phyloP scores from a whole-genome alignment of 441 rosid genomes.

The Euphorbia corollata region DNA sequence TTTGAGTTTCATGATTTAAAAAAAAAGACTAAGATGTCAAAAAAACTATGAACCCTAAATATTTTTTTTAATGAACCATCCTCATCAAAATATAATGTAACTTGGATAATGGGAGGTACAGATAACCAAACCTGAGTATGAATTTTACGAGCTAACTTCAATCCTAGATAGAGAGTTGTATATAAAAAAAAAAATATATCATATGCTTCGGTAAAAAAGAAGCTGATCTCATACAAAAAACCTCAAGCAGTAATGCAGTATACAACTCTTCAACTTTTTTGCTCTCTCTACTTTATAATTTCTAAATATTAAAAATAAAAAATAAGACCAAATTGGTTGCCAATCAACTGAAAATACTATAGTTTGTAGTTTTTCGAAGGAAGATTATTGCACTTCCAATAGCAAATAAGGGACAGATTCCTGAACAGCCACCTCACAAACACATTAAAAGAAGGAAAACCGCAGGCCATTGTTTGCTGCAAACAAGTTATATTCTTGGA shows the following conservation, averaged over 20 bases:
- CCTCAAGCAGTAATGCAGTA: slow-evolving; percentile 28
- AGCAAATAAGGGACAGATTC: slow-evolving; percentile 31
- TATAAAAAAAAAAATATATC: no score
- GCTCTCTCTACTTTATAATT: slow-evolving; percentile 32
- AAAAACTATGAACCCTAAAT: no score
- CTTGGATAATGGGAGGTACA: no score
- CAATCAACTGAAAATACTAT: slow-evolving; percentile 34
- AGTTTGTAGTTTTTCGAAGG: slow-evolving; percentile 33
- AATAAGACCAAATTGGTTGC: slow-evolving; percentile 25
- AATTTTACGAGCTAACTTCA: not conserved
- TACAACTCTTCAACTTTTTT: slow-evolving; percentile 28
- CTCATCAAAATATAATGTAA: no score
- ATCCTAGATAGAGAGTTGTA: not conserved
- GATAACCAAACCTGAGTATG: no score
- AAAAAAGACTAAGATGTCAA: not conserved
- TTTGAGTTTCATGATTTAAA: no score
- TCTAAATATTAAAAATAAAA: slow-evolving; percentile 19
- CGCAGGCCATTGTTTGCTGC: slow-evolving; percentile 58
- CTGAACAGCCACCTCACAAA: slow-evolving; percentile 28
- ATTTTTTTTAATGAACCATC: no score
- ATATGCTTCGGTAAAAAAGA: slow-evolving; percentile 22
- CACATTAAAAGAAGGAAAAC: slow-evolving; percentile 58
- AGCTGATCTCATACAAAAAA: slow-evolving; percentile 27
- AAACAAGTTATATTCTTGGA: slow-evolving; percentile 89
- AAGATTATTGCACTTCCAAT: slow-evolving; percentile 42